These are phyloP conservation scores for Atkinsonella hypoxylon DNA, from an alignment of 2,329 filamentous ascomycete species.

Conservation along the genomic window DNA sequence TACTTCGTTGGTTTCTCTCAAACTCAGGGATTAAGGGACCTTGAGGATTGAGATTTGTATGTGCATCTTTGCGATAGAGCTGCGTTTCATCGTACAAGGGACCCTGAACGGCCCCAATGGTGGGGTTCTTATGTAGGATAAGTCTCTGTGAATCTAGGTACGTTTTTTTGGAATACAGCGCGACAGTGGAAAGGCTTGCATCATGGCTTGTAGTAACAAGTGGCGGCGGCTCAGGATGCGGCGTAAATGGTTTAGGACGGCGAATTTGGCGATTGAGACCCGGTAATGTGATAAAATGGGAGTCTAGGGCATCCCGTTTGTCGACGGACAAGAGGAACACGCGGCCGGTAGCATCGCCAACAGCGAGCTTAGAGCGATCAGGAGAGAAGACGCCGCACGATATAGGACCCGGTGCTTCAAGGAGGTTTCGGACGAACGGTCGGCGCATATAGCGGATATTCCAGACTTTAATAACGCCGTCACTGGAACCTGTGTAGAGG, in stretches of 20 bases:
- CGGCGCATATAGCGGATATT: constrained; percentile 35
- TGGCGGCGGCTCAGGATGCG: constrained; percentile 36
- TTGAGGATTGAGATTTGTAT: constrained; percentile 29
- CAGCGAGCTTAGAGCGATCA: constrained; percentile 39
- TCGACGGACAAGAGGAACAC: constrained; percentile 43
- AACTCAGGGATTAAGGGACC: constrained; percentile 32
- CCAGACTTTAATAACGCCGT: constrained; percentile 52
- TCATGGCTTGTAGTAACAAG: constrained; percentile 16
- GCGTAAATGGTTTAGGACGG: constrained; percentile 35
- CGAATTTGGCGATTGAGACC: constrained; percentile 25
- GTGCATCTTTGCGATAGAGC: constrained; percentile 36
- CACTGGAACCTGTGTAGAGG: constrained; percentile 52
- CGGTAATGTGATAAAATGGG: constrained; percentile 25
- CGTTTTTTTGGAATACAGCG: constrained; percentile 14
- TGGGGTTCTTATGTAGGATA: constrained; percentile 28
- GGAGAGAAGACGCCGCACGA: constrained; percentile 47
- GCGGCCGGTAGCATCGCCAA: constrained; percentile 51
- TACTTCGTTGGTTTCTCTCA: constrained; percentile 32
- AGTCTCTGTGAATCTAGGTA: constrained; percentile 30
- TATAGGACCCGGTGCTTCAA: constrained; percentile 44
- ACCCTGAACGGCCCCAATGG: constrained; percentile 45
- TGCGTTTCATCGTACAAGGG: constrained; percentile 34
- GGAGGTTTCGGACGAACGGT: constrained; percentile 38
- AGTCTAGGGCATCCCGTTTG: constrained; percentile 26
- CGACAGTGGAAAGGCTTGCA: constrained; percentile 9